Base-by-base conservation (phyloP, 2,329 filamentous ascomycete species). In the Sclerotiophoma versabilis region DNA sequence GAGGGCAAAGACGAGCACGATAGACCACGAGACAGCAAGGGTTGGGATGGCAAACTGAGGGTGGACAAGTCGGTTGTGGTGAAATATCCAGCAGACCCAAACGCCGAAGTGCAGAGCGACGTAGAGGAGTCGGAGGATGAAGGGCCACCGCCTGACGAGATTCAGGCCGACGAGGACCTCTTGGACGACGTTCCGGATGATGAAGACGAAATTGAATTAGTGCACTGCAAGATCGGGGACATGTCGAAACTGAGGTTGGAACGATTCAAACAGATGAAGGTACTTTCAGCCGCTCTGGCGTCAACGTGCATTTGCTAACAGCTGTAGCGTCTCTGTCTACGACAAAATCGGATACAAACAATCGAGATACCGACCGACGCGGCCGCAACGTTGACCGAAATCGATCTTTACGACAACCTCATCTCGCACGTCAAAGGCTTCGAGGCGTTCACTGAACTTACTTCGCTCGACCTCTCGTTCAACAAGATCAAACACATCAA, bases 401-500 rank as follows among this genome's bases (percentile, higher is more conserved):
- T 99, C 44, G 95, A 99, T 68, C 84, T 99, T 55, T 99, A 99
- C 80, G 95, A 99, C 78, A 99, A 99, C 76, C 83, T 96, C 15
- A 92, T 99, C 66, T 85, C 87, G 10, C 92, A 96, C 75, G 86
- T 97, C 75, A 87, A 88, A 62, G 91, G 91, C 25, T 83, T 99
- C 38, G 92, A 97, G 48, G 81, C 86, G 38, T 85, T 97, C 52
- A 85, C 83, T 11, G 83, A 90, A 57, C 84, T 99, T 48, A 91
- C 84, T 5, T 89, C 81, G 51, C 85, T 99, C 49, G 95, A 99
- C 73, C 82, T 99, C 45, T 96, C 91, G 75, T 99, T 97, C 84
- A 99, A 99, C 81, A 98, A 98, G 81, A 93, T 99, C 80, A 97
- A 96, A 75, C 93, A 97, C 77, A 96, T 99, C 80, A 96, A 96